Evolutionary conservation across 2,329 filamentous ascomycete species (phyloP).

Genomic region (Fusarium robinianum): DNA sequence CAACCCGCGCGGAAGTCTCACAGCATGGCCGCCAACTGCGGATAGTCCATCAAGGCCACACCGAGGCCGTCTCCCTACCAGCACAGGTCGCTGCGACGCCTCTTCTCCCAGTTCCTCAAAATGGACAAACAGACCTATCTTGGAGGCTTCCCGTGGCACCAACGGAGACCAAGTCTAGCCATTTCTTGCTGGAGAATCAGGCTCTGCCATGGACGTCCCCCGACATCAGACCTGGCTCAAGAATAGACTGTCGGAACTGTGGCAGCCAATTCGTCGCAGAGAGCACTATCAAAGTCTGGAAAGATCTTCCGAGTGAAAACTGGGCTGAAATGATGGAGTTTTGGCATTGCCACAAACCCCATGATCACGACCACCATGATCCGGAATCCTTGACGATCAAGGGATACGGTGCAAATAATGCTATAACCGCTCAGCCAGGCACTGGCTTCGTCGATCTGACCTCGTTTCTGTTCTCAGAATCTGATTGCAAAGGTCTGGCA

Average conservation of each 20-base stretch:
- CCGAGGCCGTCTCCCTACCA: conserved; percentile 48
- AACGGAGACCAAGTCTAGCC: conserved; percentile 28
- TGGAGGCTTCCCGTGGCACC: conserved; percentile 58
- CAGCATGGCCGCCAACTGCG: conserved; percentile 51
- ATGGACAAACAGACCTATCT: conserved; percentile 45
- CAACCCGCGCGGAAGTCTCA: conserved; percentile 51
- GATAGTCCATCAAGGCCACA: conserved; percentile 52
- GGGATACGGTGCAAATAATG: conserved; percentile 83
- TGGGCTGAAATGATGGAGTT: conserved; percentile 99
- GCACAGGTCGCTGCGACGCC: conserved; percentile 43
- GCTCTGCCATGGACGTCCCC: conserved; percentile 60
- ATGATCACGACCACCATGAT: conserved; percentile 54
- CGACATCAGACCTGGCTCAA: conserved; percentile 48
- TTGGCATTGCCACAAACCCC: conserved; percentile 98
- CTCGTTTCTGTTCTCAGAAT: conserved; percentile 71
- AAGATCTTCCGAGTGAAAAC: conserved; percentile 91
- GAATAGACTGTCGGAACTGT: conserved; percentile 52
- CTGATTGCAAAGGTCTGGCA: conserved; percentile 61
- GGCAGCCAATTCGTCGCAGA: conserved; percentile 43
- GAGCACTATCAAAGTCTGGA: conserved; percentile 66
- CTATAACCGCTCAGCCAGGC: conserved; percentile 66
- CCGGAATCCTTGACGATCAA: conserved; percentile 61
- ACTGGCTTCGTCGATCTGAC: conserved; percentile 81
- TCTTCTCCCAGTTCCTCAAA: conserved; percentile 45
- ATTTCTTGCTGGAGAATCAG: conserved; percentile 44